phyloP scores from a whole-genome alignment of 805 yeast genomes.

The Saccharomycopsis lassenensis region DNA sequence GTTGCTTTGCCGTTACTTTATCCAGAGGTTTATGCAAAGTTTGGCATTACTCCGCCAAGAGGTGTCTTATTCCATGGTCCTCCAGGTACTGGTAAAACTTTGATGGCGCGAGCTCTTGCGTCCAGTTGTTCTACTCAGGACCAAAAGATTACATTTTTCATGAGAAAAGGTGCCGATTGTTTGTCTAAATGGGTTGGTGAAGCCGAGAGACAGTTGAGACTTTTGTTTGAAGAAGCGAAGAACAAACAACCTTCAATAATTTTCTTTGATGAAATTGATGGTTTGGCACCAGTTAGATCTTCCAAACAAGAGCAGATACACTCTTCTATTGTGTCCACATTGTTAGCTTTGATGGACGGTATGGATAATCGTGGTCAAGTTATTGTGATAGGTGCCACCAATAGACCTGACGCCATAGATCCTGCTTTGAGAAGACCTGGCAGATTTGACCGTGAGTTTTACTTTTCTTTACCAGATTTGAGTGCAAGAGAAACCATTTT shows the following conservation, averaged over 20 bases:
- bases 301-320: conserved; percentile 98
- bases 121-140: conserved; percentile 84
- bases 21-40: conserved; percentile 86
- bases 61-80: conserved; percentile 98
- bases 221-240: conserved; percentile 90
- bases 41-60: conserved; percentile 89
- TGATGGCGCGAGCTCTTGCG: conserved; percentile 96
- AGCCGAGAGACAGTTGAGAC: conserved; percentile 87
- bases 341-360: conserved; percentile 96
- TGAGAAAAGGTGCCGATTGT: conserved; percentile 98
- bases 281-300: conserved; percentile 94
- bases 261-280: conserved; percentile 96
- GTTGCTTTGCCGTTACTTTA: conserved; percentile 84
- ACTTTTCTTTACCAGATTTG: conserved; percentile 83
- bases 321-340: conserved; percentile 91
- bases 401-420: conserved; percentile 96
- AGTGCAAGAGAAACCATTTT: conserved; percentile 72
- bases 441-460: conserved; percentile 92
- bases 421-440: conserved; percentile 97
- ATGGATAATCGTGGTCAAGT: conserved; percentile 99
- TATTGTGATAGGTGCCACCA: conserved; percentile 95
- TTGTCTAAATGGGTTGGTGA: conserved; percentile 98
- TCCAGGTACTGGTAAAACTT: conserved; percentile 97
- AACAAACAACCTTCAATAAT: conserved; percentile 93
- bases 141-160: conserved; percentile 84